Evolutionary conservation across 306 rosid genomes (phyloP), one percentile per base, ranked within the genome.

Genomic region (Datisca glomerata): DNA sequence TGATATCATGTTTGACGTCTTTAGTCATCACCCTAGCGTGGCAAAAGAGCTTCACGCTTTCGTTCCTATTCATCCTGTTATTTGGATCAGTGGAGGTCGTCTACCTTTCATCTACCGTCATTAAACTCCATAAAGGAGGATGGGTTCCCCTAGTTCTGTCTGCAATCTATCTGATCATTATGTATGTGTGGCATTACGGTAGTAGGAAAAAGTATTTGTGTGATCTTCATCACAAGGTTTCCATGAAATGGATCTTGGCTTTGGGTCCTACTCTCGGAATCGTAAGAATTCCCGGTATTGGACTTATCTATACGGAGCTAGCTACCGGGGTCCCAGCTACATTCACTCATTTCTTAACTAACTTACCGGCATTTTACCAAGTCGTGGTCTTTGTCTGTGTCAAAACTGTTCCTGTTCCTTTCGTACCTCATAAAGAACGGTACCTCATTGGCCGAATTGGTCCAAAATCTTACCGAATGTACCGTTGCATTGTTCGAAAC

Each of bases 101-200:
- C 67, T 84, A 65, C 72, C 69, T 91, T 41, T 75, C 94, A 13
- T 80, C 96, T 21, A 72, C 68, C 43, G 49, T 67, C 44, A 54
- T 64, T 79, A 80, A 64, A 70, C 61, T 84, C 57, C 67, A 59
- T 4, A 69, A 71, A 68, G 98, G 94, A 60, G 91, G 85, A 43
- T 91, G 98, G 98, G 57, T 78, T 61, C 83, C 96, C 7, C 70
- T 80, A 3, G 24, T 69, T 27, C 62, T 80, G 46, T 64, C 96
- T 41, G 45, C 68, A 16, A 41, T 68, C 39, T 80, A 68, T 70
- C 40, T 80, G 63, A 50, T 71, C 57, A 61, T 73, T 40, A 91
- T 91, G 94, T 75, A 65, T 36, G 75, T 47, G 22, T 91, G 98
- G 98, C 95, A 91, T 51, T 84, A 84, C 55, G 98, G 95, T 44